Base-by-base conservation (phyloP, 306 rosid species). In the Lathyrus tuberosus region DNA sequence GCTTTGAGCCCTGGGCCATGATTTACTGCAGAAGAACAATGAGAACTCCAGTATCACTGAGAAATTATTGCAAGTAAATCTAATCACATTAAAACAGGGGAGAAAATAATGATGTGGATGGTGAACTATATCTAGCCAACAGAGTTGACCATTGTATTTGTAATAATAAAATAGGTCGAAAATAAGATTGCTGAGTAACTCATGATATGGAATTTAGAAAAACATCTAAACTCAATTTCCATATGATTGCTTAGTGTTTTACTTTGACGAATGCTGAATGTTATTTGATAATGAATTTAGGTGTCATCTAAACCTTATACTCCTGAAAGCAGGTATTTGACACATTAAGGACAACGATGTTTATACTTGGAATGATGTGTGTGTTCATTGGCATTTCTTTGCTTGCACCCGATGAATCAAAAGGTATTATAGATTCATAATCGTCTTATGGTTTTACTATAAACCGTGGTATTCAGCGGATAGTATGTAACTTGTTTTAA, bases 381-480 rank as follows among this genome's bases (percentile, higher is more conserved):
- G 99, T 94, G 76, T 94, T 94, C 33, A 53, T 87, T 73, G 99
- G 99, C 80, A 94, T 94, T 84, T 87, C 95, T 71, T 84, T 94
- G 79, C 84, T 94, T 78, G 99, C 99, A 53, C 99, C 99, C 31
- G 99, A 94, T 73, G 99, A 94, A 22, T 49, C 96, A 9, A 94
- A 85, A 87, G 99, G 99, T 94, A 81, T 40, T 74, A 71, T 65
- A 51, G 52, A 46, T 30, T 43, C 77, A 68, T 64, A 42, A 49
- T 65, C 18, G 3, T 67, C 71, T 28, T 26, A 69, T 67, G 49
- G 44, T 69, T 71, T 53, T 52, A 35, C 42, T 24, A 3, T 57
- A 37, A 69, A 51, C 62, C 47, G 62, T 67, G 58, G 52, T 47
- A 67, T 35, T 63, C 65, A 47, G 71, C 53, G 54, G 67, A 26